These are phyloP conservation scores for Verticillium albo-atrum DNA, from an alignment of 2,329 filamentous ascomycete species.

Conservation along the genomic window DNA sequence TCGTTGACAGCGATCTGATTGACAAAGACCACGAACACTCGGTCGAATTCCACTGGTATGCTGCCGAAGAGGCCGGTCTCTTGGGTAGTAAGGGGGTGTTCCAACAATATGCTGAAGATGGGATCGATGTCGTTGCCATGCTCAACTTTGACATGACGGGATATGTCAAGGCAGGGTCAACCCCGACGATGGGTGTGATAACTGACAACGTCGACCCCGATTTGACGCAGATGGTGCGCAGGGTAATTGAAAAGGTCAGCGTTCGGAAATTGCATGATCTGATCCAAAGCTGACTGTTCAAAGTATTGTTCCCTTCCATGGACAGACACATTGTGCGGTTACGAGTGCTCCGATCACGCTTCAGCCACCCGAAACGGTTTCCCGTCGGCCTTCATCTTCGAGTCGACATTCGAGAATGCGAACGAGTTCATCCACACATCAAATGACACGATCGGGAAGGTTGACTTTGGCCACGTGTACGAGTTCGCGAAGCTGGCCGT, in stretches of 20 bases:
- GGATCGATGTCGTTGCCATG: constrained; percentile 36
- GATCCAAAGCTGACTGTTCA: neutral
- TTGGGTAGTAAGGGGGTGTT: constrained; percentile 41
- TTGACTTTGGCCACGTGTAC: neutral
- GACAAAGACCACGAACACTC: constrained; percentile 59
- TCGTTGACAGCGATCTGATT: constrained; percentile 55
- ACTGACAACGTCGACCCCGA: constrained; percentile 82
- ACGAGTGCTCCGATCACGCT: constrained; percentile 38
- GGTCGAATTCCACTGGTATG: constrained; percentile 84
- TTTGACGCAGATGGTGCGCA: constrained; percentile 87
- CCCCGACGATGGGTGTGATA: constrained; percentile 87
- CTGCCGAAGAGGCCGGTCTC: constrained; percentile 58
- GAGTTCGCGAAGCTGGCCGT: neutral
- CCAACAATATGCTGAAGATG: constrained; percentile 30
- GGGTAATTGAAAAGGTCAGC: constrained; percentile 63
- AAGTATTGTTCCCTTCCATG: neutral
- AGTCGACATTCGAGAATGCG: neutral
- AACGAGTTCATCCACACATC: neutral
- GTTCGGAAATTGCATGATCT: neutral
- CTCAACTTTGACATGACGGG: constrained; percentile 49
- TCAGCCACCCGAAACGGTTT: constrained; percentile 20
- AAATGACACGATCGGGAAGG: neutral
- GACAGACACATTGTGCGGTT: constrained; percentile 26
- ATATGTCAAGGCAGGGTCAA: constrained; percentile 56
- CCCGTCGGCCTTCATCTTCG: constrained; percentile 5